Evolutionary conservation across 805 yeast genomes (phyloP), one percentile per base, ranked within the genome.

Genomic region (Starmerella sirachaensis): DNA sequence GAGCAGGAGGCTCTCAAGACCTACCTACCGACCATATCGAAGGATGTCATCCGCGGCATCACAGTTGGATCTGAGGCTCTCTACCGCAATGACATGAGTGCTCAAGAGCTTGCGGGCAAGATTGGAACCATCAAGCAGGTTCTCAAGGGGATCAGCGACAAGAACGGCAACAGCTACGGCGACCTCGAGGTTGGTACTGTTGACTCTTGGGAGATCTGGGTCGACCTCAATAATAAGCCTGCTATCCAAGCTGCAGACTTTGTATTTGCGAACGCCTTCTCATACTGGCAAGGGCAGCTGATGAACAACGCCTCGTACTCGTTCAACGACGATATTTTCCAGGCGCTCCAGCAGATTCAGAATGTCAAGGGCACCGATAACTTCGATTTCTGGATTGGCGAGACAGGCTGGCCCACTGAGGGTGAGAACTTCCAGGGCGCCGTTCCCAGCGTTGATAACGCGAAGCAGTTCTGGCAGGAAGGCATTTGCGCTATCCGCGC

Each of bases 231-330:
- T 50, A 67, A 77, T 48, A 52, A 63, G 35, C 72, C 78, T 18
- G 94, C 80, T 40, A 76, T 88, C 57, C 53, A 73, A 59, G 86
- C 84, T 36, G 67, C 93, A 33, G 97, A 88, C 60, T 67, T 83
- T 53, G 75, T 85, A 45, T 80, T 78, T 60, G 93, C 94, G 55
- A 88, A 88, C 59, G 96, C 95, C 35, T 88, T 88, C 72, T 82
- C 96, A 7, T 88, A 86, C 77, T 88, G 97, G 97, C 97, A 88
- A 68, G 96, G 96, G 30, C 96, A 85, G 68, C 70, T 84, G 50
- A 71, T 70, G 72, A 56, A 61, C 34, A 86, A 86, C 61, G 73
- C 95, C 19, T 74, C 94, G 13, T 82, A 74, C 70, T 84, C 95
- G 2, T 88, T 86, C 78, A 73, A 84, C 50, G 96, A 86, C 60